These are phyloP conservation scores for Akebia trifoliata DNA, from an alignment of 164 flowering plant species.

Conservation along the genomic window DNA sequence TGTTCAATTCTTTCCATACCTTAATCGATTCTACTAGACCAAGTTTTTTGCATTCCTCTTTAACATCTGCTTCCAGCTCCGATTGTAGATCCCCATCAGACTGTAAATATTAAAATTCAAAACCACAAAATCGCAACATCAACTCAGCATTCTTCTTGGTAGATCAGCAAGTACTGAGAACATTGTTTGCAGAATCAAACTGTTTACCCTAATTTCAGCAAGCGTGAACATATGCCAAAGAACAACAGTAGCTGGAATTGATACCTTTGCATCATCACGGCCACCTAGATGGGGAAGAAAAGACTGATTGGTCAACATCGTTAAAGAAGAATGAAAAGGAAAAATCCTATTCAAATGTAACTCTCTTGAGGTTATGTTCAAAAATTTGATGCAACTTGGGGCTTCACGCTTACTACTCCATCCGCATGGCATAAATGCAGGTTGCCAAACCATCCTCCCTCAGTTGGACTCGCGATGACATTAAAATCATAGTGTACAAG, in stretches of 20 bases:
- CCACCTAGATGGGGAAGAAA: constrained; percentile 56
- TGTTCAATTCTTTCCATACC: constrained; percentile 31
- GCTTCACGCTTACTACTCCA: too few species aligned
- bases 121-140: too few species aligned
- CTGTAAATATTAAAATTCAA: constrained; percentile 33
- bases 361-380: too few species aligned
- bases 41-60: constrained; percentile 77
- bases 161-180: too few species aligned
- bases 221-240: constrained; percentile 82
- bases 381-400: too few species aligned
- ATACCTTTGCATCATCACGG: constrained; percentile 79
- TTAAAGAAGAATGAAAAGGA: background rate
- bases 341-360: too few species aligned
- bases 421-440: too few species aligned
- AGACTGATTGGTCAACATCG: background rate
- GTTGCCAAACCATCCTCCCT: too few species aligned
- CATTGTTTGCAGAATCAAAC: background rate
- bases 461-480: too few species aligned
- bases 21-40: constrained; percentile 81
- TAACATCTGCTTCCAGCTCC: constrained; percentile 75
- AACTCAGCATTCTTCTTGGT: too few species aligned
- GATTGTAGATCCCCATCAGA: constrained; percentile 55
- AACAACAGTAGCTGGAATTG: constrained; percentile 76
- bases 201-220: constrained; percentile 80
- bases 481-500: too few species aligned